Base-by-base conservation (phyloP, 768 basidiomycete species). In the Stropharia rugosoannulata region DNA sequence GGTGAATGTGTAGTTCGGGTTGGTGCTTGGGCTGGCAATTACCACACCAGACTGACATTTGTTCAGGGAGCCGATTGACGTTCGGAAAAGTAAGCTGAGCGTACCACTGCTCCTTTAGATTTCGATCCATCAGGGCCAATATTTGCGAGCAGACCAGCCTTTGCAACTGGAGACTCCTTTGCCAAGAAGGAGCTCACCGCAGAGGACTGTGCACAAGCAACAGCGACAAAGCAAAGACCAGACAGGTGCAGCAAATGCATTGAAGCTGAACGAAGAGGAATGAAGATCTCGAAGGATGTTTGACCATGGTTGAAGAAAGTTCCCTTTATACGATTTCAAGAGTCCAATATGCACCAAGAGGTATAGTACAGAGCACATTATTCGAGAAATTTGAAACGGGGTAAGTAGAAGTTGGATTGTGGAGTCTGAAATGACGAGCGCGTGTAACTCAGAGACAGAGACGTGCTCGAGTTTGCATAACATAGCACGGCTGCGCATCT, bases 1-100 rank as follows among this genome's bases (percentile, higher is more conserved):
- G 2, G 85, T 83, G 66, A 78, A 91, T n/a, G 88, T 70, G 60
- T 91, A 89, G 68, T 89, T 65, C 0, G 89, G 82, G 57, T 82
- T 65, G 5, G 60, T 56, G 57, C 76, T 81, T 1, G 84, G 84
- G 45, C 80, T 82, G 1, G 84, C 84, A 48, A 85, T 74, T 47
- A 84, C 83, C 13, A 85, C 68, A 11, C 84, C 84, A 41, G 80
- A 63, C 72, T 79, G 72, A 41, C 10, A 19, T 10, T 25, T 15
- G 7, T 18, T 54, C 16, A 19, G 37, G 49, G 12, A 37, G 19
- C 25, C 15, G 19, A 15, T 3, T 27, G 36, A 13, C 10, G 38
- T 13, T 32, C 25, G 39, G 2, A 22, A 22, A 4, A 22, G 22
- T 22, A 22, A 22, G 16, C 51, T 67, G 43, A 46, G 70, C 75